Base-by-base conservation (phyloP, 768 basidiomycete genomes). In the Cyclocybe cylindracea region DNA sequence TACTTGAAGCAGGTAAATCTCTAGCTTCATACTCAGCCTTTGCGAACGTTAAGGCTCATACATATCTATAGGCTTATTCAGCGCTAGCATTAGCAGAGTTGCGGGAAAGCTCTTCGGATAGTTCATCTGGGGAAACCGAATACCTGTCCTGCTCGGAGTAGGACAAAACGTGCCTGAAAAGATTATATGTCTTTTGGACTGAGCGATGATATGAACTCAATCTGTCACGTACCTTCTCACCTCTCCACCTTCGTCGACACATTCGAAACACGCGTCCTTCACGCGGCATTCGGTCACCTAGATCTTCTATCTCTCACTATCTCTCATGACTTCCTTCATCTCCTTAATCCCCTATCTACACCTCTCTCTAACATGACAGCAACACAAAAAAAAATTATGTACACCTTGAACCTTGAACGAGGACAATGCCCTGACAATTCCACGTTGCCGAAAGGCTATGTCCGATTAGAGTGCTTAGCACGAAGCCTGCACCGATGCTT, bases 361-460 rank as follows among this genome's bases (percentile, higher is more conserved):
- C 41, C 11, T 11, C 37, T 19, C 24, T 5, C 5, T 24, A 10
- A 43, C 41, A 18, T 24, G 24, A 24, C 24, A 19, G 5, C 24
- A 24, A 24, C 24, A 24, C 24, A 1, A 24, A 24, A 24, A 24
- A 16, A 16, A 16, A 16, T 16, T 16, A 16, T 16, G 16, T 16
- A 16, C 16, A 16, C 16, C 16, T 16, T 16, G 16, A 16, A 16
- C 16, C 43, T 32, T 9, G 19, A 31, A 16, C 16, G 10, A 34
- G 39, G 19, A 53, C 48, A 0, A 18, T 31, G 24, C 16, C 46
- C 13, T 47, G 38, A 56, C 87, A 85, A 72, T 91, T 18, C 84
- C 87, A 16, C 80, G 84, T 41, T 94, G 90, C 65, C 70, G 83
- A n/a, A n/a, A n/a, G n/a, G n/a, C n/a, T n/a, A n/a, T n/a, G n/a